These are phyloP conservation scores for Saccharomyces jurei DNA, from an alignment of 805 yeast genomes.

Conservation along the genomic window DNA sequence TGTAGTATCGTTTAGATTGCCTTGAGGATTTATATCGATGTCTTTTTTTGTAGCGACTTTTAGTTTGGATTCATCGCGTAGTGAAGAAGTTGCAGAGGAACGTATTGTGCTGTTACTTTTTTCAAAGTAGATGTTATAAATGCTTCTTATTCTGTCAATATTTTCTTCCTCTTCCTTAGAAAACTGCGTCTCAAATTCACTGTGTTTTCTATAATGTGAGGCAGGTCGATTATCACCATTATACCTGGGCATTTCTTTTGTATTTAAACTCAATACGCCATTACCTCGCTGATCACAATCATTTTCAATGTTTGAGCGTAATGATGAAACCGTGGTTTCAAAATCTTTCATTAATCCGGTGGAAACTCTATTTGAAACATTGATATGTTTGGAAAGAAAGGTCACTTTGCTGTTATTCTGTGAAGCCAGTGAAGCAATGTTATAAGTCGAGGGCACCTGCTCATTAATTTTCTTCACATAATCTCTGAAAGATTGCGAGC, in stretches of 20 bases:
- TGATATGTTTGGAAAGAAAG: background rate
- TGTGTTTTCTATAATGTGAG: slow-evolving; percentile 3
- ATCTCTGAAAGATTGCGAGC: slow-evolving; percentile 3
- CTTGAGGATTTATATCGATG: background rate
- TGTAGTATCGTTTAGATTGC: background rate
- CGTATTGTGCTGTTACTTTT: slow-evolving; percentile 25
- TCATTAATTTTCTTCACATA: background rate
- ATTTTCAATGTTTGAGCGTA: background rate
- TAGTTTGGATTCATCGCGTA: background rate
- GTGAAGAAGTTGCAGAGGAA: background rate
- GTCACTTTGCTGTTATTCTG: background rate
- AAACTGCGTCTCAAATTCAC: slow-evolving; percentile 27
- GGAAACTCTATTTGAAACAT: background rate
- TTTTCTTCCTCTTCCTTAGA: slow-evolving; percentile 57
- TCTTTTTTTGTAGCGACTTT: background rate
- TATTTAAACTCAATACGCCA: background rate
- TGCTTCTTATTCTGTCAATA: slow-evolving; percentile 64
- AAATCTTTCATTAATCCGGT: background rate
- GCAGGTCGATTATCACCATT: slow-evolving; percentile 20
- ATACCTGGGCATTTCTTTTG: background rate
- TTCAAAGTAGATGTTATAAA: slow-evolving; percentile 69
- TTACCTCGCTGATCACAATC: background rate
- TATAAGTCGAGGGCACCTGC: background rate
- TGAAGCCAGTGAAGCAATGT: background rate
- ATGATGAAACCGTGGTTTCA: background rate